Evolutionary conservation across 1,139 yeast species (phyloP).

Genomic region (Candida sanyaensis): DNA sequence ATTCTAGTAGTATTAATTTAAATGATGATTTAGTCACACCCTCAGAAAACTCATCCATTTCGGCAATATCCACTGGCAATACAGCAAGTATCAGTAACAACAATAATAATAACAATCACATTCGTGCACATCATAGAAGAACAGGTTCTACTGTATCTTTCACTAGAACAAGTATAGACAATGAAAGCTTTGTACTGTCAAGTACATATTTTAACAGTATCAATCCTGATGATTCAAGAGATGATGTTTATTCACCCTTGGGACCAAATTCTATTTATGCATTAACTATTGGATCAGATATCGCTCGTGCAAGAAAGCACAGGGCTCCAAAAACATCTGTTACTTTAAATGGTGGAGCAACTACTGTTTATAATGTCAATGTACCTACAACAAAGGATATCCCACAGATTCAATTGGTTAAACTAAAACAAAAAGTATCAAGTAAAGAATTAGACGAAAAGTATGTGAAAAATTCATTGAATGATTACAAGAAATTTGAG

Average conservation of each 20-base stretch:
- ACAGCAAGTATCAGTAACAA: conserved; percentile 5
- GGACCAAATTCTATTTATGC: conserved; percentile 83
- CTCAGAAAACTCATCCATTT: conserved; percentile 21
- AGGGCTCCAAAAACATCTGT: conserved; percentile 36
- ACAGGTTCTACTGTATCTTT: conserved; percentile 27
- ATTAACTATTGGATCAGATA: conserved; percentile 61
- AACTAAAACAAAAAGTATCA: conserved; percentile 51
- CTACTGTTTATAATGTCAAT: conserved; percentile 46
- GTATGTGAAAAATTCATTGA: conserved; percentile 45
- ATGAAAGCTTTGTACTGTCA: conserved; percentile 35
- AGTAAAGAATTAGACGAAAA: conserved; percentile 45
- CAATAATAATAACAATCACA: conserved; percentile 4
- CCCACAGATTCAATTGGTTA: conserved; percentile 75
- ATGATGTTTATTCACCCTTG: conserved; percentile 52
- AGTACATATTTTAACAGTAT: conserved; percentile 30
- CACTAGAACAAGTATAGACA: conserved; percentile 36
- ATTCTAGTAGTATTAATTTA: conserved; percentile 31
- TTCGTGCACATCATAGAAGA: conserved; percentile 14
- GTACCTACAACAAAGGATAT: conserved; percentile 83
- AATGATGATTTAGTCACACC: conserved; percentile 41
- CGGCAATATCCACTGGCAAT: conserved; percentile 1
- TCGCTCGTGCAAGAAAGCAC: conserved; percentile 37
- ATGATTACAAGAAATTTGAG: conserved; percentile 59
- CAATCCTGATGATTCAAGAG: conserved; percentile 20
- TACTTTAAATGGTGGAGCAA: conserved; percentile 43